phyloP scores from a whole-genome alignment of 164 flowering plant genomes.

The Magnolia officinalis region DNA sequence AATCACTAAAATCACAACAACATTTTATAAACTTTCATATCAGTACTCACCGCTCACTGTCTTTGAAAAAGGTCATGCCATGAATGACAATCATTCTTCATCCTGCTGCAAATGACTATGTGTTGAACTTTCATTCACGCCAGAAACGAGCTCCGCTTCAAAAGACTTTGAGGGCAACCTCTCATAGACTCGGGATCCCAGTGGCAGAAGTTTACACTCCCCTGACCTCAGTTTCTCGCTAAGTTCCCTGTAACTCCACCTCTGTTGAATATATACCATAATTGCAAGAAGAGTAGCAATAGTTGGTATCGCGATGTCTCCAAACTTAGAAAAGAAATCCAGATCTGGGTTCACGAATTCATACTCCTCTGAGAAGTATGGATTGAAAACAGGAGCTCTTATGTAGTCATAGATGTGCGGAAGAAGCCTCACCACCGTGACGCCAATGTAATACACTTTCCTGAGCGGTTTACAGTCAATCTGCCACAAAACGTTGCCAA shows the following conservation, averaged over 20 bases:
- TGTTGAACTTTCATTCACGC: conserved; percentile 24
- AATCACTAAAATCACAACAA: neutral
- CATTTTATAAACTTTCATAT: neutral
- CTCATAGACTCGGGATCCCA: conserved; percentile 54
- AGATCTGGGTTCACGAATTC: conserved; percentile 70
- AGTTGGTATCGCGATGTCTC: conserved; percentile 62
- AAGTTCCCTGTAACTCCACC: conserved; percentile 59
- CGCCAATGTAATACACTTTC: conserved; percentile 62
- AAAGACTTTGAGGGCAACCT: conserved; percentile 50
- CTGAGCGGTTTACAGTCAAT: conserved; percentile 58
- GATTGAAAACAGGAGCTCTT: conserved; percentile 52
- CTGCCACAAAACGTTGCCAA: conserved; percentile 77
- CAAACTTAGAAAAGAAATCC: conserved; percentile 71
- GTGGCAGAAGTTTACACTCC: conserved; percentile 46
- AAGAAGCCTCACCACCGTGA: conserved; percentile 68
- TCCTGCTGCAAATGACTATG: conserved; percentile 16
- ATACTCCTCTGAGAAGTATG: conserved; percentile 60
- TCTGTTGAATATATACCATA: conserved; percentile 66
- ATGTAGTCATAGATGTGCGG: conserved; percentile 77
- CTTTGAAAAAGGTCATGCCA: neutral
- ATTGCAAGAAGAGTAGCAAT: conserved; percentile 48
- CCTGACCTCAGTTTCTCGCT: conserved; percentile 35
- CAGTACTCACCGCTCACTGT: neutral
- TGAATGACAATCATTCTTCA: conserved; percentile 7
- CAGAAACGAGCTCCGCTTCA: conserved; percentile 76